These are phyloP conservation scores for Auxenochlorella pyrenoidosa DNA, from an alignment of 139 green algal genomes.

Conservation along the genomic window DNA sequence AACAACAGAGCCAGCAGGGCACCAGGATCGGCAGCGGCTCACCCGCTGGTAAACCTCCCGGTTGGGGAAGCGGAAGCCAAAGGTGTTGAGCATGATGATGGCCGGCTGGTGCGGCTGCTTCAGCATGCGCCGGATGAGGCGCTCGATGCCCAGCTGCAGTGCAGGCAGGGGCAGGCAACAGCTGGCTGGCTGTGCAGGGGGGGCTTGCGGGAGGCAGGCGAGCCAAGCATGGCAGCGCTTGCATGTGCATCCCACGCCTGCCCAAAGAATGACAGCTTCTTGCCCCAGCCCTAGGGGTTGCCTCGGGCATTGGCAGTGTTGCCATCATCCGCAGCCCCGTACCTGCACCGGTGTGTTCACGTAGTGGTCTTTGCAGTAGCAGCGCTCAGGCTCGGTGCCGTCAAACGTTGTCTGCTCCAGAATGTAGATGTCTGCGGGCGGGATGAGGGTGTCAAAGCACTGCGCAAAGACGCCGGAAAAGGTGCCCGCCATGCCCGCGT, in stretches of 20 bases:
- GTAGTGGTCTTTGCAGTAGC: conserved; percentile 27
- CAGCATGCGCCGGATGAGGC: conserved; percentile 15
- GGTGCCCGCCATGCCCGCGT: conserved; percentile 22
- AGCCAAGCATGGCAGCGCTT: no score
- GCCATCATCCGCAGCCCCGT: no score
- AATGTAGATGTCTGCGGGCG: background rate
- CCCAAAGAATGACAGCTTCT: no score
- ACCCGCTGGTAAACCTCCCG: conserved; percentile 17
- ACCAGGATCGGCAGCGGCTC: background rate
- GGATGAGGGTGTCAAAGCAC: conserved; percentile 27
- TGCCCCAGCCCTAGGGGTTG: no score
- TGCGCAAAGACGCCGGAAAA: conserved; percentile 21
- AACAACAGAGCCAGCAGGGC: no score
- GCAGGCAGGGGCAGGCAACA: background rate
- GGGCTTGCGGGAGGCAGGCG: no score
- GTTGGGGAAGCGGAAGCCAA: conserved; percentile 20
- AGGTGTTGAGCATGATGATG: conserved; percentile 9
- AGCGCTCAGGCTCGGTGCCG: conserved; percentile 9
- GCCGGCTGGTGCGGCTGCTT: conserved; percentile 20
- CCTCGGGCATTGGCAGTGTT: no score
- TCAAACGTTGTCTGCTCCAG: conserved; percentile 28
- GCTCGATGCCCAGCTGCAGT: conserved; percentile 13
- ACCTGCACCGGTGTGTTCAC: conserved; percentile 17
- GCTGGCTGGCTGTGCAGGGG: no score
- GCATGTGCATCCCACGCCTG: no score